Base-by-base conservation (phyloP, 2,329 filamentous ascomycete species). In the Penicillium sp. region DNA sequence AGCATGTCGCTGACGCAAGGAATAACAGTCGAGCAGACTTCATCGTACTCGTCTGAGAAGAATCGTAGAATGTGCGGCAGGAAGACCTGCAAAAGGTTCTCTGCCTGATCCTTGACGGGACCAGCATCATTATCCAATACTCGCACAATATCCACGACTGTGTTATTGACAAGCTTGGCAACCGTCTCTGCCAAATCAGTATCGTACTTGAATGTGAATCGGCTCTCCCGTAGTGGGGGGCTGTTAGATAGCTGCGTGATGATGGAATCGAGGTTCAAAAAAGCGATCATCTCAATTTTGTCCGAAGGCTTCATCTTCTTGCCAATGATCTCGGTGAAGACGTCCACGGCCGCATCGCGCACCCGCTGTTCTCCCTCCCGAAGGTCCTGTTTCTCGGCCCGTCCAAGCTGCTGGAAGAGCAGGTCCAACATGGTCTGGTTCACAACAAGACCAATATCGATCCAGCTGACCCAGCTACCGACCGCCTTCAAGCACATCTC, bases 401-500 rank as follows among this genome's bases (percentile, higher is more conserved):
- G 89, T n/a, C 90, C 91, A 56, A 96, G 89, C 63, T 97, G 85
- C 64, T 94, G 89, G 69, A 97, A 88, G 58, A 99, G 82, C 49
- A 92, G 84, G 71, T 84, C 87, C 69, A 97, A 86, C 84, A 96
- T 94, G 54, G 88, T 85, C 71, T 93, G 86, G 75, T 95, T 96
- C 68, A 99, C 91, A 45, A 99, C 87, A 57, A 99, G 81, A 50
- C 89, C 90, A 68, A 99, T 97, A 71, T 97, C 94, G 70, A 95
- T 96, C 94, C 94, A 99, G 82, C 92, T 95, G 60, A 96, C 92
- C 93, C 94, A 99, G 74, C 93, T 94, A 38, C 91, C 92, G 64
- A 99, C 86, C n/a, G 92, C 89, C 76, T 89, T 91, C 53, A 99
- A 82, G 67, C 90, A 93, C 82, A 95, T 87, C 74, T 97, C 92